Percentiles rank a stretch among this genome's conserved stretches.
Conservation (phyloP, 176 grass and related monocot genomes). For the Oryza glaberrima region DNA sequence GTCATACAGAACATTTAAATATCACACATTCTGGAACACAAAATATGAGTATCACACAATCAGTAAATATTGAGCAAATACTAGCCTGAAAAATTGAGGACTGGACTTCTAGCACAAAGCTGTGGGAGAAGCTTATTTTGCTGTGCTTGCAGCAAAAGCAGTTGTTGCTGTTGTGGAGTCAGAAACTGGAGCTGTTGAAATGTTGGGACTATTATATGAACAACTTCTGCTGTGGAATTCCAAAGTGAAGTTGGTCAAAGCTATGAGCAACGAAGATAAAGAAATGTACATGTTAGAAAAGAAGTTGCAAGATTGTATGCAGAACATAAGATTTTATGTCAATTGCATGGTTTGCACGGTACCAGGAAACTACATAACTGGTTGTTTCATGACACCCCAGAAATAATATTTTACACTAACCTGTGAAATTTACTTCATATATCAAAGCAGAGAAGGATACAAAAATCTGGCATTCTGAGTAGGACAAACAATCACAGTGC, state of each 20-base stretch:
- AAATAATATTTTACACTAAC: neutral
- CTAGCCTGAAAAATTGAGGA: too few species aligned
- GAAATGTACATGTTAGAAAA: conserved; percentile 18
- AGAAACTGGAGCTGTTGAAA: conserved; percentile 72
- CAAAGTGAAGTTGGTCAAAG: conserved; percentile 67
- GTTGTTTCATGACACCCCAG: conserved; percentile 15
- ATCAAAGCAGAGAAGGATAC: neutral
- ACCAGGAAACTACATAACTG: conserved; percentile 26
- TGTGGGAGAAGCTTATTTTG: too few species aligned
- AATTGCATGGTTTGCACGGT: conserved; percentile 1
- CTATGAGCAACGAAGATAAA: conserved; percentile 33
- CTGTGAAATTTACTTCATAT: neutral
- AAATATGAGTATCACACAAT: too few species aligned
- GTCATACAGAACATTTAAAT: too few species aligned
- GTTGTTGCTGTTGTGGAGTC: too few species aligned
- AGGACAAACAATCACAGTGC: conserved; percentile 1
- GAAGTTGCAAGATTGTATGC: conserved; percentile 18
- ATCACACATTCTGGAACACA: too few species aligned
- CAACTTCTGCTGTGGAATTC: conserved; percentile 65
- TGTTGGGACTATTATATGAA: conserved; percentile 65
- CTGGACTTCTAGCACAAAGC: too few species aligned
- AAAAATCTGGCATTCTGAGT: conserved; percentile 4
- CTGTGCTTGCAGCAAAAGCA: too few species aligned
- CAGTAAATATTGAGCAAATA: too few species aligned
- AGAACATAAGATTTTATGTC: conserved; percentile 20